These are phyloP conservation scores for Fusarium sterilihyphosum DNA, from an alignment of 2,329 filamentous ascomycete genomes.

Conservation along the genomic window DNA sequence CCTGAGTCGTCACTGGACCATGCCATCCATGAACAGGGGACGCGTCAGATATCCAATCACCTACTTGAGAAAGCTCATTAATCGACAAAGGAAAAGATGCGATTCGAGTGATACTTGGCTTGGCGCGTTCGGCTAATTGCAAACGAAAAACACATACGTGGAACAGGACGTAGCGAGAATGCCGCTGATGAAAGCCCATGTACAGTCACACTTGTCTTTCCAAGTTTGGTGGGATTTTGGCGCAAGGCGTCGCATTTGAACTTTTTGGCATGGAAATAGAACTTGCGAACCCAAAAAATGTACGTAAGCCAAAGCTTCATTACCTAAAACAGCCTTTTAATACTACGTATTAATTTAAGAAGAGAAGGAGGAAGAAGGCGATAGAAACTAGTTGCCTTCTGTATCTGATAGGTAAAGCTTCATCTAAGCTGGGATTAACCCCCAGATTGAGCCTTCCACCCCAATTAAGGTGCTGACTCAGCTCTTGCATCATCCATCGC, in stretches of 20 bases:
- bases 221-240: neutral
- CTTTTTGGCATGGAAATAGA: neutral
- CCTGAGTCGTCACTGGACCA: neutral
- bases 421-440: neutral
- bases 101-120: neutral
- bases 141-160: neutral
- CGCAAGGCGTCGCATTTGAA: neutral
- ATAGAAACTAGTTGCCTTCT: neutral
- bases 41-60: neutral
- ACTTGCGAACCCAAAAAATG: neutral
- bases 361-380: neutral
- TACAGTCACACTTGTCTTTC: neutral
- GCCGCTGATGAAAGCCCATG: neutral
- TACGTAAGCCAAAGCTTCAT: neutral
- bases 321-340: too few relatives aligned
- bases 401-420: neutral
- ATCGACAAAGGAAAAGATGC: neutral
- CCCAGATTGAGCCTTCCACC: neutral
- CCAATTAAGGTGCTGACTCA: conserved; percentile 11
- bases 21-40: neutral
- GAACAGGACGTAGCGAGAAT: neutral
- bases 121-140: neutral
- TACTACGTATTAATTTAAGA: neutral
- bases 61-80: neutral
- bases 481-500: neutral